phyloP scores from a whole-genome alignment of 352 stramenopile species.

The Phytophthora crassamura region DNA sequence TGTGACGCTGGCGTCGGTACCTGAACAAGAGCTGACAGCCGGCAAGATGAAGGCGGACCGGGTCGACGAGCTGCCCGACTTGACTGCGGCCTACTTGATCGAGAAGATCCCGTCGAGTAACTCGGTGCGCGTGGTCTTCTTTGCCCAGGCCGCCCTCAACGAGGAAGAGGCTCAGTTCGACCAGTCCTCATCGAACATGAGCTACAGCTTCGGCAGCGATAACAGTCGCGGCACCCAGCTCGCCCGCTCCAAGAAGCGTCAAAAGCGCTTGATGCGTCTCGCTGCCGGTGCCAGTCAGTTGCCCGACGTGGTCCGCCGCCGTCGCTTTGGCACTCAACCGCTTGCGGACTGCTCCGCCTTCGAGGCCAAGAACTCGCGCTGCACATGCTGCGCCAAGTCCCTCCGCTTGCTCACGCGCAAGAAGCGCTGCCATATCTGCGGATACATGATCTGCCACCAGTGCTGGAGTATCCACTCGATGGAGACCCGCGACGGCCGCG shows the following conservation, averaged over 20 bases:
- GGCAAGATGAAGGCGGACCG: constrained; percentile 56
- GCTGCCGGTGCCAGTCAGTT: constrained; percentile 46
- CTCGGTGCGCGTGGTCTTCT: constrained; percentile 53
- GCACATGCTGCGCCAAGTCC: constrained; percentile 63
- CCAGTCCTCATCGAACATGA: constrained; percentile 29
- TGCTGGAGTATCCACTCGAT: constrained; percentile 49
- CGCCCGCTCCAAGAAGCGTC: constrained; percentile 33
- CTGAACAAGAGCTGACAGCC: constrained; percentile 30
- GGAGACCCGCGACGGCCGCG: constrained; percentile 34
- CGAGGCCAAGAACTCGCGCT: constrained; percentile 56
- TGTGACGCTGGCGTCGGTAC: constrained; percentile 41
- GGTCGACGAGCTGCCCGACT: constrained; percentile 45
- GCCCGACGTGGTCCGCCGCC: constrained; percentile 56
- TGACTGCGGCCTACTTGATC: constrained; percentile 43
- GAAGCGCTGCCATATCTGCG: constrained; percentile 49
- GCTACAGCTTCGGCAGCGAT: constrained; percentile 20
- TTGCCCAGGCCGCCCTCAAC: constrained; percentile 25
- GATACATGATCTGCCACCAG: constrained; percentile 48
- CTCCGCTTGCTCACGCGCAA: constrained; percentile 43
- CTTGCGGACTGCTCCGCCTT: constrained; percentile 57
- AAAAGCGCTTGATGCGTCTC: constrained; percentile 49
- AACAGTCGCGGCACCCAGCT: constrained; percentile 18
- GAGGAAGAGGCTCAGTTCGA: constrained; percentile 29
- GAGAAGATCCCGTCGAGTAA: constrained; percentile 43
- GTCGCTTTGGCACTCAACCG: constrained; percentile 61